These are phyloP conservation scores for Auricularia sp. DNA, from an alignment of 768 basidiomycete genomes.

Conservation along the genomic window DNA sequence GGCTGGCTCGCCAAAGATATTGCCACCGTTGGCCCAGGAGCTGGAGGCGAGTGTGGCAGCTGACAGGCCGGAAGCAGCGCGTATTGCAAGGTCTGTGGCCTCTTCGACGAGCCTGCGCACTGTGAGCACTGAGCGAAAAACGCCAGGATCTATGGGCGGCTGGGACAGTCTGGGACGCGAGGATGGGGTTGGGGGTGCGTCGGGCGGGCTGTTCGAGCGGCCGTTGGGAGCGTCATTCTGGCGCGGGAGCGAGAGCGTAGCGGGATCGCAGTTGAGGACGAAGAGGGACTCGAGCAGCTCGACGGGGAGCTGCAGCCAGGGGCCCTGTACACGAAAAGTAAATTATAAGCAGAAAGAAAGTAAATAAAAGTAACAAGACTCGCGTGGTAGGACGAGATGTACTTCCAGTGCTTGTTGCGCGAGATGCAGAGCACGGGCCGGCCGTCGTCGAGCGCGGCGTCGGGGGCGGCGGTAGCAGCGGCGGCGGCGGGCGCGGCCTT, in stretches of 20 bases:
- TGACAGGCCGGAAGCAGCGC: conserved; percentile 77
- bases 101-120: conserved; percentile 83
- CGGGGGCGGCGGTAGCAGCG: conserved; percentile 18
- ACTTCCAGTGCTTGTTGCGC: conserved; percentile 90
- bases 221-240: conserved; percentile 30
- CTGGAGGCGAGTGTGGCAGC: conserved; percentile 63
- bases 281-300: conserved; percentile 79
- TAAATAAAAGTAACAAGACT: conserved; percentile 22
- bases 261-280: conserved; percentile 66
- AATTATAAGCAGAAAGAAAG: neutral
- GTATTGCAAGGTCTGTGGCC: conserved; percentile 78
- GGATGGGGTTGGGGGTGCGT: conserved; percentile 12
- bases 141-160: conserved; percentile 83
- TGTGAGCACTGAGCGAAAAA: conserved; percentile 63
- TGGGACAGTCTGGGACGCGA: conserved; percentile 52
- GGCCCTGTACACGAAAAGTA: conserved; percentile 47
- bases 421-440: conserved; percentile 74
- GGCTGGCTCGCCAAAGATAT: conserved; percentile 35
- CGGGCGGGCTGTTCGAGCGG: conserved; percentile 13
- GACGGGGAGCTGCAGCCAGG: conserved; percentile 82
- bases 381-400: conserved; percentile 87
- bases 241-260: conserved; percentile 43
- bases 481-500: conserved; percentile 36
- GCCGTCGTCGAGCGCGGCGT: conserved; percentile 35
- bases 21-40: conserved; percentile 19